phyloP scores from a whole-genome alignment of 1,284 basidiomycete species.

The Schizophyllum commune region DNA sequence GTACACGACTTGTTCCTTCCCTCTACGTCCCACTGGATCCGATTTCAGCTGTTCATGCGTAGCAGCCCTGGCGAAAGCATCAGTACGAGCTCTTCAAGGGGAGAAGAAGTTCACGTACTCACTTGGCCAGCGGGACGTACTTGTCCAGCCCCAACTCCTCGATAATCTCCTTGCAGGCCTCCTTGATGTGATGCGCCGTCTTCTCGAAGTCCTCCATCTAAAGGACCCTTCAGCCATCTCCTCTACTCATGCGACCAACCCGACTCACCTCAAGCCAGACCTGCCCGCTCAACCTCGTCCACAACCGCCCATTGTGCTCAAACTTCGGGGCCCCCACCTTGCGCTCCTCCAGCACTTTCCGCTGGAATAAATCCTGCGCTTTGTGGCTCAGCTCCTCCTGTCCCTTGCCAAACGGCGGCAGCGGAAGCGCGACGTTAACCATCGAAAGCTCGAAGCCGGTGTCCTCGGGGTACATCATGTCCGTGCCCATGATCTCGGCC shows the following conservation, averaged over 20 bases:
- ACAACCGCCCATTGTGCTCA: constrained; percentile 60
- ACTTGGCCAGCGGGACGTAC: neutral
- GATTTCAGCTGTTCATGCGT: too few species aligned
- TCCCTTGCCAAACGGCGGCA: constrained; percentile 24
- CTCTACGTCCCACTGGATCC: too few species aligned
- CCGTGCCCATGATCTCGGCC: constrained; percentile 58
- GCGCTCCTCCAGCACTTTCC: constrained; percentile 32
- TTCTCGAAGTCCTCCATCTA: constrained; percentile 51
- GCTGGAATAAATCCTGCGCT: constrained; percentile 25
- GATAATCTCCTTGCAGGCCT: constrained; percentile 29
- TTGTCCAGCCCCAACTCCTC: constrained; percentile 10
- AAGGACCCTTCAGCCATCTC: neutral
- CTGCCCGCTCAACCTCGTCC: constrained; percentile 65
- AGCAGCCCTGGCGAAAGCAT: too few species aligned
- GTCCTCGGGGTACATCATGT: constrained; percentile 51
- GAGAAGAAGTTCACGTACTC: neutral
- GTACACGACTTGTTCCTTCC: too few species aligned
- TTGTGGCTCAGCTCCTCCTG: constrained; percentile 18
- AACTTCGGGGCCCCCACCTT: constrained; percentile 38
- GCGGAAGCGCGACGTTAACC: constrained; percentile 51
- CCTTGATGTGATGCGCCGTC: constrained; percentile 31
- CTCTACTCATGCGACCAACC: neutral
- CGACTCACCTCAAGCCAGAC: constrained; percentile 64
- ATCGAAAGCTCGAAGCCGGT: constrained; percentile 48
- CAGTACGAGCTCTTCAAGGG: neutral